Evolutionary conservation across 2,329 filamentous ascomycete species (phyloP), one percentile per base, ranked within the genome.

Genomic region (Orbilia brochopaga): DNA sequence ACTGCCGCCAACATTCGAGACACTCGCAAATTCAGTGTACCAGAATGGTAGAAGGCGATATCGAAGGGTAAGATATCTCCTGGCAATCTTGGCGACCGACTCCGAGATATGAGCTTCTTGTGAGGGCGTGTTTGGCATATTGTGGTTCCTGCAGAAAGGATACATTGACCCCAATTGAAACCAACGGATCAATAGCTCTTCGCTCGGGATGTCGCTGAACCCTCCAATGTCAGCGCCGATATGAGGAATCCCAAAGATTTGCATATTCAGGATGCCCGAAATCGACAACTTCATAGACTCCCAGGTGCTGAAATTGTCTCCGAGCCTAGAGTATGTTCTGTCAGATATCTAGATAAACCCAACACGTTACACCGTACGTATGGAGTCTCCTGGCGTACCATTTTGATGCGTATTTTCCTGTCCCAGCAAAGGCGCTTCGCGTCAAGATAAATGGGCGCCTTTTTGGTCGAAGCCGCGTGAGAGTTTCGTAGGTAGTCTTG

Each of bases 371-470:
- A 32, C 13, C 61, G 5, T 63, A 53, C 8, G 73, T 61, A 50
- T 55, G 54, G 8, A 69, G 23, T 55, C 63, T 53, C 21, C 1
- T 53, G 19, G 40, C 53, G 77, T 58, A 64, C 70, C 65, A 74
- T 64, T 70, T 69, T 13, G 63, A 74, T 24, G 52, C 55, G 50
- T 60, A 65, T 54, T 65, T 87, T 0, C 91, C 91, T 0, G 86
- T 86, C 1, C 91, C 90, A 6, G 89, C 84, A 77, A 93, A 93
- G 0, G 90, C 93, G 40, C 88, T 90, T 11, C 91, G 87, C 0
- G 89, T 90, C 76, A 96, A 91, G 77, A 96, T 90, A 79, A 95
- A 90, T 0, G 91, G 91, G 0, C 91, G 86, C 78, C 89, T 89
- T n/a, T 80, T 82, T 0, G 88, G 86, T 69, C 86, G 57, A 11